phyloP scores from a whole-genome alignment of 2,329 filamentous ascomycete species.

The Cytospora mali region DNA sequence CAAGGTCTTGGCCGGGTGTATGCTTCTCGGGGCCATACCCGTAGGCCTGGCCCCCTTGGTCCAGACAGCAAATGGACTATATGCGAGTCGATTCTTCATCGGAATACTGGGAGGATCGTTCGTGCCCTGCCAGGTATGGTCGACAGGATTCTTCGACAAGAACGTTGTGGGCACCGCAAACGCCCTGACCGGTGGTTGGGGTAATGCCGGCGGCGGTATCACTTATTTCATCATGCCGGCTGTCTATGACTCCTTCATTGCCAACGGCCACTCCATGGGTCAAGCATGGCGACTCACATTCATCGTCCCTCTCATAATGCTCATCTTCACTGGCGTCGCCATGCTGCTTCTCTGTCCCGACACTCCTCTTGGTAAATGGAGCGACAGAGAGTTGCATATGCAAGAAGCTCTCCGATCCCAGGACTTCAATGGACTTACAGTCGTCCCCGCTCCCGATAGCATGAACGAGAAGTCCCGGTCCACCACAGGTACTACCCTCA shows the following conservation, averaged over 20 bases:
- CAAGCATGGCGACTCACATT: slow-evolving; percentile 85
- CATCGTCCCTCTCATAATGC: slow-evolving; percentile 78
- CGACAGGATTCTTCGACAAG: slow-evolving; percentile 90
- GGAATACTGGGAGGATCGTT: slow-evolving; percentile 78
- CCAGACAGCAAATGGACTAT: slow-evolving; percentile 67
- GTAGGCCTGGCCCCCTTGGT: slow-evolving; percentile 81
- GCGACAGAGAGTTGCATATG: slow-evolving; percentile 55
- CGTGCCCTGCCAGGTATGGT: slow-evolving; percentile 90
- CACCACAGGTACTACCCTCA: not conserved
- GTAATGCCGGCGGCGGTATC: slow-evolving; percentile 85
- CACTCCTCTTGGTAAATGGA: slow-evolving; percentile 81
- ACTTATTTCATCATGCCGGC: slow-evolving; percentile 95
- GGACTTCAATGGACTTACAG: slow-evolving; percentile 36
- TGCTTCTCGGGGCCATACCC: slow-evolving; percentile 79
- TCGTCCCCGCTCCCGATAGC: slow-evolving; percentile 55
- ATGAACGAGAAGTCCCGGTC: slow-evolving; percentile 46
- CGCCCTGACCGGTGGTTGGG: slow-evolving; percentile 79
- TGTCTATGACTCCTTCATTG: slow-evolving; percentile 76
- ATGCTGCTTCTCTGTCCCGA: slow-evolving; percentile 78
- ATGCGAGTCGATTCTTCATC: slow-evolving; percentile 76
- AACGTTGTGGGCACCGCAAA: slow-evolving; percentile 90
- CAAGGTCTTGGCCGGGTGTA: slow-evolving; percentile 73
- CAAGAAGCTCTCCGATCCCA: slow-evolving; percentile 52
- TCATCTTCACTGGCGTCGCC: slow-evolving; percentile 64
- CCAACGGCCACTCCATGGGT: slow-evolving; percentile 61